Evolutionary conservation across 805 yeast species (phyloP), one percentile per base, ranked within the genome.

Genomic region (Tetrapisispora taiwanensis): DNA sequence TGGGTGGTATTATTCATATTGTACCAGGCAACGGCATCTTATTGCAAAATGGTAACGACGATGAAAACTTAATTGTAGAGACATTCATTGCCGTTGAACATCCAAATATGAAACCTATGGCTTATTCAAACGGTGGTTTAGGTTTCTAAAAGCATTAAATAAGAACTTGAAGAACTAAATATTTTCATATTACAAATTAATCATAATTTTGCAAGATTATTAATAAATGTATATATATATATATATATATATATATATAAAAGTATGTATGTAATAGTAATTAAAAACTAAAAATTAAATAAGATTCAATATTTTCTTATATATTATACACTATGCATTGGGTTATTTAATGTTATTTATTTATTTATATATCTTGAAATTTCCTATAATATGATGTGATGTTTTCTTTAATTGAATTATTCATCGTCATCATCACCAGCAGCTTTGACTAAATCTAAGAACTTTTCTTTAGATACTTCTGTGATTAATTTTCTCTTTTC

Each of bases 21-120:
- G 58, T 56, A 7, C 68, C 68, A 22, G 60, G 60, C 12, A 65
- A 72, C 28, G 68, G 48, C 42, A 45, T 50, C 7, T 36, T 55
- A 35, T 71, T 69, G 15, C 70, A 71, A 46, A 55, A 64, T 7
- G 59, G 60, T 10, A 71, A 75, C 50, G 73, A 69, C 36, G 74
- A 71, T 17, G 68, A 69, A 39, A 63, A 71, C 43, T 66, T 85
- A 54, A 65, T 73, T 1, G 77, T 73, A 45, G 72, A 72, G 48
- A 78, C 80, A 13, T 89, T 86, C 61, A 74, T 67, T 26, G 96
- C 95, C 1, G 95, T 84, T 15, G 79, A 82, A 22, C 98, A 90
- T 65, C 98, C 98, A 1, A 78, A 82, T 52, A 67, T 92, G 44
- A 85, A 81, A 54, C 97, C 98, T 36, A 90, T 90, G 98, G 95